Conservation (phyloP, 352 stramenopile species). For the Lagenidium giganteum region DNA sequence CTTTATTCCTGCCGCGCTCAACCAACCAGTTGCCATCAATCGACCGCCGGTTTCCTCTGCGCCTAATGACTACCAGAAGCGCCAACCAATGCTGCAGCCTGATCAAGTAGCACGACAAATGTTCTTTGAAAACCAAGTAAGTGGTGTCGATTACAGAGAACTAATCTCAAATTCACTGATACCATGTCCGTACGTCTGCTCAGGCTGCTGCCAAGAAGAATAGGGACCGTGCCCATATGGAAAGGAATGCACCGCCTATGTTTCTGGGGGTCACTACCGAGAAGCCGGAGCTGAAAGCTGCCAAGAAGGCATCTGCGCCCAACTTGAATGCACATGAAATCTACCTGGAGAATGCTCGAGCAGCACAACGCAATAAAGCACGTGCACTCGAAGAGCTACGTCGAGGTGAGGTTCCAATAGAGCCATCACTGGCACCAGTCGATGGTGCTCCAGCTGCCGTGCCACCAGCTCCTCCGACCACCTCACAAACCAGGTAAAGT, state of each 20-base stretch:
- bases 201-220: slow-evolving; percentile 49
- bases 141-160: neutral
- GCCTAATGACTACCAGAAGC: no score
- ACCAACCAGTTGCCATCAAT: no score
- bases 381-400: slow-evolving; percentile 18
- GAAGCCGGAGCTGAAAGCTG: no score
- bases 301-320: no score
- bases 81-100: neutral
- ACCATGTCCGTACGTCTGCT: neutral
- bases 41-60: no score
- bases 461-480: no score
- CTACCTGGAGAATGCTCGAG: slow-evolving; percentile 22
- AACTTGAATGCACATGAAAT: slow-evolving; percentile 5
- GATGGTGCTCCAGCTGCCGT: no score
- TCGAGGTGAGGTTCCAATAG: no score
- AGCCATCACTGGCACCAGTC: no score
- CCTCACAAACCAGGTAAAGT: no score
- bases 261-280: no score
- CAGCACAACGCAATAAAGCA: slow-evolving; percentile 21
- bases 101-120: slow-evolving; percentile 26
- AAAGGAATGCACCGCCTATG: slow-evolving; percentile 19
- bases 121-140: slow-evolving; percentile 68
- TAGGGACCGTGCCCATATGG: slow-evolving; percentile 45
- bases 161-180: neutral
- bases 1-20: no score